Percentiles rank a stretch among this genome's conserved stretches.
phyloP scores from a whole-genome alignment of 2,329 filamentous ascomycete species.

The Aspergillus vadensis region DNA sequence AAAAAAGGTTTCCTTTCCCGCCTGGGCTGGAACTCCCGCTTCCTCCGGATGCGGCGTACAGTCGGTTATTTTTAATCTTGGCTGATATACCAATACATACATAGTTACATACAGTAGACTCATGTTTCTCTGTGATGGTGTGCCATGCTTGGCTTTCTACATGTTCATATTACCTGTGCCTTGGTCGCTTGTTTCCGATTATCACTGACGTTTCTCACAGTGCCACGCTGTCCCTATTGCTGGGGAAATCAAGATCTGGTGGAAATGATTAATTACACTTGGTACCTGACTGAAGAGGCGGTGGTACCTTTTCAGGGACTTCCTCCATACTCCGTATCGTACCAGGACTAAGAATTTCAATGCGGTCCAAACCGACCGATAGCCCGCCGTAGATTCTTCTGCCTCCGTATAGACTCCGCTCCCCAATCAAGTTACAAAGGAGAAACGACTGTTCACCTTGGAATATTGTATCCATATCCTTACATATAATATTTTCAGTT shows the following conservation, averaged over 20 bases:
- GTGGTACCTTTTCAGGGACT: neutral
- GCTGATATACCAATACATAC: neutral
- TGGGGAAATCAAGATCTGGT: neutral
- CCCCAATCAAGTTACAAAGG: neutral
- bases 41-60: conserved; percentile 17
- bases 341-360: neutral
- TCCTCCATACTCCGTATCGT: neutral
- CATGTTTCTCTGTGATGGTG: neutral
- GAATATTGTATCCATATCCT: neutral
- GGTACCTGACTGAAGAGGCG: neutral
- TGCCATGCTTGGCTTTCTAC: neutral
- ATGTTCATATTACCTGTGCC: neutral
- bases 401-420: neutral
- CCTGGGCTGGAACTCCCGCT: neutral
- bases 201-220: neutral
- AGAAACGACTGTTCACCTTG: neutral
- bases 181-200: no score
- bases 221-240: neutral
- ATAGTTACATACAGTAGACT: neutral
- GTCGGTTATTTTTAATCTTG: conserved; percentile 4
- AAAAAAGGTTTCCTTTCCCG: neutral
- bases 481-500: neutral
- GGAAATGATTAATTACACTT: neutral
- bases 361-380: neutral
- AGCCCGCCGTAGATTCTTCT: neutral